A percentile compares a stretch with the other conserved stretches of the same genome.
These are phyloP conservation scores for Cryphonectria japonica DNA, from an alignment of 2,329 filamentous ascomycete species.

Conservation along the genomic window DNA sequence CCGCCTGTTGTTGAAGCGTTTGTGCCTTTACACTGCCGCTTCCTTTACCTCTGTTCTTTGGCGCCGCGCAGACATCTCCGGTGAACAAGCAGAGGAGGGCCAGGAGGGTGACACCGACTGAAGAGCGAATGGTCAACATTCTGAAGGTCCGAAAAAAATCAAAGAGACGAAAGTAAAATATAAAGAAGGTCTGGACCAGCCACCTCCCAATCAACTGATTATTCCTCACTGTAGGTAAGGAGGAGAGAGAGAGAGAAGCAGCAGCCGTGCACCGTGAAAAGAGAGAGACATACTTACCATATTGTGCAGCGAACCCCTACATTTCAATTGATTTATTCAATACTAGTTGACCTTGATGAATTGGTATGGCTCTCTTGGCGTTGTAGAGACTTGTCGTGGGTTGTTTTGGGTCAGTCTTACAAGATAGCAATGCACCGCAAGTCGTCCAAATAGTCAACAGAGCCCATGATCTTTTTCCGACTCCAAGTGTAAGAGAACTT, in stretches of 20 bases:
- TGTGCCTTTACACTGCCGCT: slow-evolving; percentile 9
- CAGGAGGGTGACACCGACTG: slow-evolving; percentile 23
- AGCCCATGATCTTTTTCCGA: slow-evolving; percentile 20
- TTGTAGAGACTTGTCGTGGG: slow-evolving; percentile 19
- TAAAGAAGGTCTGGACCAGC: slow-evolving; percentile 12
- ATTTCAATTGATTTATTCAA: background rate
- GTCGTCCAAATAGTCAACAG: background rate
- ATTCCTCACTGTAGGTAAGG: background rate
- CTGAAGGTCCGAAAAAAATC: slow-evolving; percentile 6
- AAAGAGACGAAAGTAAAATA: slow-evolving; percentile 5
- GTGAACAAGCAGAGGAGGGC: slow-evolving; percentile 28
- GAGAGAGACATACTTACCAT: background rate
- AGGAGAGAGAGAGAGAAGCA: background rate
- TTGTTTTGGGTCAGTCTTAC: slow-evolving; percentile 11
- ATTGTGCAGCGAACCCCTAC: background rate
- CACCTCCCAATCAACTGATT: background rate
- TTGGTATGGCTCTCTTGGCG: slow-evolving; percentile 20
- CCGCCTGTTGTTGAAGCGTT: slow-evolving; percentile 38
- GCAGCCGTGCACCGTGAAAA: background rate
- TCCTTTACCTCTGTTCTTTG: slow-evolving; percentile 12
- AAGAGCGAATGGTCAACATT: slow-evolving; percentile 34
- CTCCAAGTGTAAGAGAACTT: slow-evolving; percentile 26
- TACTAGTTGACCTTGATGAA: slow-evolving; percentile 5
- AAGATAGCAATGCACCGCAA: slow-evolving; percentile 5
- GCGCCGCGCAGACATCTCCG: slow-evolving; percentile 27